Evolutionary conservation across 2,329 filamentous ascomycete genomes (phyloP), one percentile per base, ranked within the genome.

Genomic region (Penicillium sp.): DNA sequence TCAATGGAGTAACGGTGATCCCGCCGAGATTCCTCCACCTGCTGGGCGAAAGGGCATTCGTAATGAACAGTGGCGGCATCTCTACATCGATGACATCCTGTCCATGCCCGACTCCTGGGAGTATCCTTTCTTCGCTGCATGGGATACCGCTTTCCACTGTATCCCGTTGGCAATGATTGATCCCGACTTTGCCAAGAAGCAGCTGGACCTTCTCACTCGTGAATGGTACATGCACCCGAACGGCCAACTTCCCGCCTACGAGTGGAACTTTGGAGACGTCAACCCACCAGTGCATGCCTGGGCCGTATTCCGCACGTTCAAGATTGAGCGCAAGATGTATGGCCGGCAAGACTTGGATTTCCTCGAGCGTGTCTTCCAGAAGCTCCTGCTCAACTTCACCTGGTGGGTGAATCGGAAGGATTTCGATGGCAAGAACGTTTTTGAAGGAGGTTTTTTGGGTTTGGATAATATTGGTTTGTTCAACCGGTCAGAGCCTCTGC

Each of bases 381-480:
- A 98, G 78, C 80, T 98, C 63, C 83, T 98, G 26, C 84, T 98
- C 65, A 98, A 98, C 81, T 98, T 98, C 77, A 98, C 95, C 4
- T 98, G 95, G 95, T 98, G 94, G 94, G 94, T 97, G 22, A 98
- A 98, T 76, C 90, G 94, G 61, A 98, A 98, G 79, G 94, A 98
- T 72, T 85, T 86, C 12, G 92, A 97, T 10, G 94, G 93, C 72
- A 98, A 98, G 82, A 97, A 98, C 73, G 91, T 98, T 30, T 98
- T 98, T 69, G 95, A 98, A 75, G 95, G 94, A 68, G 94, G 94
- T 47, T 98, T 98, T 83, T 83, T 98, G 8, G 94, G 94, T 50
- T 83, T 98, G 56, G 94, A 98, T 85, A 98, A 98, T 76, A 98
- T 98, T 76, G 95, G 95, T 58, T 81, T 98, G 38, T 98, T 98